Base-by-base conservation (phyloP, 139 green algal genomes). In the Chlamydomonas urium region DNA sequence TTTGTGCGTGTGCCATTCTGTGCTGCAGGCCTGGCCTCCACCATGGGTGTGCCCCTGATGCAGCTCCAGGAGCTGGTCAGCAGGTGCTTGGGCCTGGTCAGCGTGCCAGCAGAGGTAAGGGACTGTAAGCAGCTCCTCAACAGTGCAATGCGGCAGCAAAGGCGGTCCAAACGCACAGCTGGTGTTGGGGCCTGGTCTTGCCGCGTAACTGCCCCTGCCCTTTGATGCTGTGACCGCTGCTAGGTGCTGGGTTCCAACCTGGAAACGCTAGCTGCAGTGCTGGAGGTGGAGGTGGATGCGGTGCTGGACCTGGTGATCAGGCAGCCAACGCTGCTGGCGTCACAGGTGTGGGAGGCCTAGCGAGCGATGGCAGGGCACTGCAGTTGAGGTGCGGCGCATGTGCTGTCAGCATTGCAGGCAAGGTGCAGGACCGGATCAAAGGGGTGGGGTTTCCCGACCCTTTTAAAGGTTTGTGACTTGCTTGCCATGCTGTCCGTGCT, bases 261-360 rank as follows among this genome's bases (percentile, higher is more conserved):
- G 17, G 65, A 75, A 24, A 73, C 71, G 28, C 29, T 80, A 31
- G 71, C 53, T 3, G 32, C n/a, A 8, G 65, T 38, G 3, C 38
- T 81, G 61, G 59, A 74, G 21, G 79, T 81, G 38, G 35, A 42
- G 1, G 29, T 72, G 34, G 53, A 76, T 35, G 72, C 62, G 32
- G 75, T 75, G 26, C 47, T 81, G 31, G 50, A 56, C 2, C 31
- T 87, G 32, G 45, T 82, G 6, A 60, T 69, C 17, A 42, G 29
- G 45, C 81, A 87, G 75, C 81, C 81, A 32, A 77, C 73, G 53
- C 62, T 87, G 75, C 60, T 87, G 60, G 50, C 74, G 14, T 69
- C 72, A 14, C 78, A 83, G 76, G 73, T 83, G 58, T 38, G 47
- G 45, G 8, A 66, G 31, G 53, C n/a, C n/a, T 28, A 5, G 53